Base-by-base conservation (phyloP, 768 basidiomycete genomes). In the Boletus barrowsii region DNA sequence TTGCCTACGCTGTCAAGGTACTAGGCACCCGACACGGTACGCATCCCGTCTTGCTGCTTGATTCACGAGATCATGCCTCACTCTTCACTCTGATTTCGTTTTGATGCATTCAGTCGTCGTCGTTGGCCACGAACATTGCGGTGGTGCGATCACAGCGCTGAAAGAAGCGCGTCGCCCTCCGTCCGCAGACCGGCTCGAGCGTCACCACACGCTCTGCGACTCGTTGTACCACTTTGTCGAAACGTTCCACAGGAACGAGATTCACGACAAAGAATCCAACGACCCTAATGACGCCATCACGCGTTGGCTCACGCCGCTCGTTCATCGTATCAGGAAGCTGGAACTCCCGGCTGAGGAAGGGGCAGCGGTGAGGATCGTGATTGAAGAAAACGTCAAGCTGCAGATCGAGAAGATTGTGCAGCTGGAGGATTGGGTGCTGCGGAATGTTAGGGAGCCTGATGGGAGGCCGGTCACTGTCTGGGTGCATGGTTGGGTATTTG, bases 91-190 rank as follows among this genome's bases (percentile, higher is more conserved):
- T 43, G 18, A 42, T 11, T 33, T 14, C 20, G 15, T 17, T n/a
- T 29, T 32, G 32, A 13, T 6, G 50, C 10, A 46, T 6, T 14
- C 59, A 91, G 90, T 94, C 56, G 76, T 85, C 62, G 74, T 94
- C 62, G 89, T 88, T 45, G 92, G 91, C 13, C 93, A 95, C 70
- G 83, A 84, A 20, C 76, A 83, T 55, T 95, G 93, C 65, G 93
- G 90, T 55, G 92, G 90, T 47, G 86, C 80, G 22, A 68, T 75
- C 5, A 81, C 84, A 3, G 67, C 66, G 17, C 22, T 66, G 54
- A 48, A 47, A 1, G 49, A 42, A 33, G 58, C 61, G 2, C 4
- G 0, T 14, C 33, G 62, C 10, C 41, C 40, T 41, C 57, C 42
- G 26, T 17, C 13, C 42, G 15, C 22, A 11, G 47, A 51, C 13